A percentile compares a stretch with the other conserved stretches of the same genome.
Conservation (phyloP, 2,329 filamentous ascomycete species). For the Tolypocladium inflatum region DNA sequence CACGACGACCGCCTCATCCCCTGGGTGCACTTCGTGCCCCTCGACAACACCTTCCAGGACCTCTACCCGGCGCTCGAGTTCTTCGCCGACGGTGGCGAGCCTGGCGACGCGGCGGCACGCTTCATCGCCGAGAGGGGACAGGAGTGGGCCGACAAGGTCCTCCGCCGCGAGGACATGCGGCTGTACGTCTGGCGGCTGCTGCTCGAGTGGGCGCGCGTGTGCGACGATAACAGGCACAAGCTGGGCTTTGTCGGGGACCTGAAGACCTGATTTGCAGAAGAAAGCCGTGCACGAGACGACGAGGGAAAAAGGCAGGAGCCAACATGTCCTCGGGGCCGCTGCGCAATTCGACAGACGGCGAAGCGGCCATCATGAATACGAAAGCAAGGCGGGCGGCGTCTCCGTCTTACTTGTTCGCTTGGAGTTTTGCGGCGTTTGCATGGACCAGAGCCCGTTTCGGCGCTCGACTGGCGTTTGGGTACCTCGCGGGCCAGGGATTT, state of each 20-base stretch:
- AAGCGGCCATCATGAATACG: not conserved
- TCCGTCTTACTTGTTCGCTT: not conserved
- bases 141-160: slow-evolving; percentile 50
- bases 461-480: not conserved
- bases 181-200: slow-evolving; percentile 55
- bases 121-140: slow-evolving; percentile 50
- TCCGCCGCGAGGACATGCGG: slow-evolving; percentile 56
- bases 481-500: not conserved
- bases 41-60: slow-evolving; percentile 60
- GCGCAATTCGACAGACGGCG: not conserved
- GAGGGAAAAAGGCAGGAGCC: not conserved
- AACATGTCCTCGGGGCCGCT: not conserved
- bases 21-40: slow-evolving; percentile 65
- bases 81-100: slow-evolving; percentile 42
- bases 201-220: slow-evolving; percentile 46
- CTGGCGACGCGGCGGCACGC: slow-evolving; percentile 45
- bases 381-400: not conserved
- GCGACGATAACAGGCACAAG: slow-evolving; percentile 31
- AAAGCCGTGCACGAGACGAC: not conserved
- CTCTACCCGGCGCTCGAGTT: slow-evolving; percentile 57
- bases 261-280: slow-evolving; percentile 1
- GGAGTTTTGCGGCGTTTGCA: not conserved
- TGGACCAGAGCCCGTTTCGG: not conserved
- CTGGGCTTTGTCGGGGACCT: slow-evolving; percentile 36
- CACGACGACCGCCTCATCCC: slow-evolving; percentile 59